Evolutionary conservation across 2,329 filamentous ascomycete species (phyloP), one percentile per base, ranked within the genome.

Genomic region (Fusarium chaquense): DNA sequence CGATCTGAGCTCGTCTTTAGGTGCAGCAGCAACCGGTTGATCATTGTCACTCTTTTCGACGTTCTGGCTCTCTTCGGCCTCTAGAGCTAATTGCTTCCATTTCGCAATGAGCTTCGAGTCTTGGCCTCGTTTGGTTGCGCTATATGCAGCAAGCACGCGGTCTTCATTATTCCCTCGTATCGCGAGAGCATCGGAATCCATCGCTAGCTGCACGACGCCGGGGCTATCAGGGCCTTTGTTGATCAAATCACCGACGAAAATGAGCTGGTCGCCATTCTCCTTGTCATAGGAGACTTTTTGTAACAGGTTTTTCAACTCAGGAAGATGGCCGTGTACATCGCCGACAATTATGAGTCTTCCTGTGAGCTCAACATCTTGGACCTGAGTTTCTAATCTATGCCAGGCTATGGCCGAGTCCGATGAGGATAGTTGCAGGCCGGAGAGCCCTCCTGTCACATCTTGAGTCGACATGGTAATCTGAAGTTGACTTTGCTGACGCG

Each of bases 101-200:
- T 33, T 30, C 1, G 36, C 47, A 4, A 62, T 11, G 7, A 65
- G 16, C 2, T 24, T 41, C 10, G 1, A 7, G 15, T 38, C 9
- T 6, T 66, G 38, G 3, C 47, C 54, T 20, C 54, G 57, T 16
- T 58, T 60, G 18, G 68, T 32, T 3, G 70, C 60, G 3, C 62
- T 38, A n/a, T 58, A 40, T n/a, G 65, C 30, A 9, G 85, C 20
- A 89, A 97, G 84, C 13, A 97, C 84, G 6, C 89, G 86, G 75
- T 98, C 93, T 76, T 98, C 94, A 78, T 97, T 92, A 77, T 97
- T 97, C 10, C 94, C 94, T 51, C 94, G 89, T 6, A 97, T 92
- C 56, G 88, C 91, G 10, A 89, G 91, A 6, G 93, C 93, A 36
- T 87, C 86, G 8, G 93, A 80, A 16, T 86, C 80, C 73, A 92